phyloP scores from a whole-genome alignment of 2,329 filamentous ascomycete genomes.

The Talaromyces sp. region DNA sequence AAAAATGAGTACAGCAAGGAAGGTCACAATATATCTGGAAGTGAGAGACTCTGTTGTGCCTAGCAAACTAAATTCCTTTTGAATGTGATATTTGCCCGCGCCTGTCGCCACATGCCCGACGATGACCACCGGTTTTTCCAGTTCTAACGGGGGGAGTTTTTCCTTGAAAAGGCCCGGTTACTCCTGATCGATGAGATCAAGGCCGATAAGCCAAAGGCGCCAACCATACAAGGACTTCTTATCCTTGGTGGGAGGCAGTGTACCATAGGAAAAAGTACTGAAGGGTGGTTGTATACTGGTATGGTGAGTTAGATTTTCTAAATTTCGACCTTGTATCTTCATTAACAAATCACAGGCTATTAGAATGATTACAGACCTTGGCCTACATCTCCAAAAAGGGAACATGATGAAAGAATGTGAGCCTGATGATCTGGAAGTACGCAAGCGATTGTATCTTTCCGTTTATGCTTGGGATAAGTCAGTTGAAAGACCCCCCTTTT shows the following conservation, averaged over 20 bases:
- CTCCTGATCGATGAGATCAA: conserved; percentile 16
- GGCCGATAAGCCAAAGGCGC: conserved; percentile 15
- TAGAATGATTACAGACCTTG: conserved; percentile 19
- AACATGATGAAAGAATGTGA: conserved; percentile 14
- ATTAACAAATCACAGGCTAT: conserved; percentile 10
- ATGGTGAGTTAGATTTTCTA: conserved; percentile 11
- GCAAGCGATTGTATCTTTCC: conserved; percentile 16
- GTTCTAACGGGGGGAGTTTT: conserved; percentile 14
- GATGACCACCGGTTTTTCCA: conserved; percentile 12
- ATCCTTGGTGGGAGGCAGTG: conserved; percentile 19
- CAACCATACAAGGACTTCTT: conserved; percentile 18
- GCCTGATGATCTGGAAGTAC: conserved; percentile 16
- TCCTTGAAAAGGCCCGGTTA: conserved; percentile 14
- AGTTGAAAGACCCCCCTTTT: background rate
- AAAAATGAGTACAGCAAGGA: conserved; percentile 38
- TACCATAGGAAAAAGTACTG: conserved; percentile 17
- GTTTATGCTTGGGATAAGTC: conserved; percentile 19
- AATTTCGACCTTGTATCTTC: background rate
- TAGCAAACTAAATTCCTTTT: conserved; percentile 33
- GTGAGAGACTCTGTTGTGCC: conserved; percentile 29
- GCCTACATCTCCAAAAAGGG: conserved; percentile 15
- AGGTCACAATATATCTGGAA: conserved; percentile 34
- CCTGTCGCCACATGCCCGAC: conserved; percentile 15
- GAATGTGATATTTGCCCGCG: conserved; percentile 18
- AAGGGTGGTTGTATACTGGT: conserved; percentile 20